phyloP scores from a whole-genome alignment of 2,329 filamentous ascomycete genomes.

The Monosporascus sp. region DNA sequence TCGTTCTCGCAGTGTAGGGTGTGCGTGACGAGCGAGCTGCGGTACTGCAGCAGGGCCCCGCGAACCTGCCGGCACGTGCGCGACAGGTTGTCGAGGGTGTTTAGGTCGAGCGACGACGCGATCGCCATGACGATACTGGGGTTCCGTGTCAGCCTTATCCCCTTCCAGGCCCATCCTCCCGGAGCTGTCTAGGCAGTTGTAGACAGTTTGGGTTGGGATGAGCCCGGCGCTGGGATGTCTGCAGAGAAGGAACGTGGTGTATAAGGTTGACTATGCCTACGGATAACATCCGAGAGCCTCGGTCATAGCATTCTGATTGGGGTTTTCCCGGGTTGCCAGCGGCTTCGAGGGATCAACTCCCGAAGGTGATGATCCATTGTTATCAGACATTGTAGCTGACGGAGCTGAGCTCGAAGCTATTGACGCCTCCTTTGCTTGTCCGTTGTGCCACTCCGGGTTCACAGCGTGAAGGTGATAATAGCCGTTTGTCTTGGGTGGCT shows the following conservation, averaged over 20 bases:
- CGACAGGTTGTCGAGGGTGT: constrained; percentile 77
- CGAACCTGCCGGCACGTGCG: constrained; percentile 77
- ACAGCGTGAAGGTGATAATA: background rate
- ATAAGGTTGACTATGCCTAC: constrained; percentile 43
- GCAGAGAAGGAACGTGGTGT: constrained; percentile 17
- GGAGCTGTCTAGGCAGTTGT: background rate
- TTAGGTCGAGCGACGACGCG: constrained; percentile 75
- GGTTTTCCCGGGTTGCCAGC: constrained; percentile 27
- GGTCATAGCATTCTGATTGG: constrained; percentile 54
- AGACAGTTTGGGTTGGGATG: background rate
- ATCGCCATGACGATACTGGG: constrained; percentile 70
- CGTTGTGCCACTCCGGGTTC: background rate
- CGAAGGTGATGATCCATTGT: background rate
- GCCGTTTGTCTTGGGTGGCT: background rate
- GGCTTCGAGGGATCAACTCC: constrained; percentile 7
- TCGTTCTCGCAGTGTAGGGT: constrained; percentile 81
- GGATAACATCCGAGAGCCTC: constrained; percentile 63
- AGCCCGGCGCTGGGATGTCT: constrained; percentile 7
- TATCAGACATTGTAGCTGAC: constrained; percentile 1
- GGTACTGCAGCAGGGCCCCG: constrained; percentile 71
- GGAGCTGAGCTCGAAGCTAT: background rate
- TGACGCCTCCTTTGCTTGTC: background rate
- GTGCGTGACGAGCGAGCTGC: constrained; percentile 63
- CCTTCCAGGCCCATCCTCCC: constrained; percentile 3
- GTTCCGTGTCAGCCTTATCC: constrained; percentile 7